Base-by-base conservation (phyloP, 2,329 filamentous ascomycete species). In the Chaetomiaceae sp. region DNA sequence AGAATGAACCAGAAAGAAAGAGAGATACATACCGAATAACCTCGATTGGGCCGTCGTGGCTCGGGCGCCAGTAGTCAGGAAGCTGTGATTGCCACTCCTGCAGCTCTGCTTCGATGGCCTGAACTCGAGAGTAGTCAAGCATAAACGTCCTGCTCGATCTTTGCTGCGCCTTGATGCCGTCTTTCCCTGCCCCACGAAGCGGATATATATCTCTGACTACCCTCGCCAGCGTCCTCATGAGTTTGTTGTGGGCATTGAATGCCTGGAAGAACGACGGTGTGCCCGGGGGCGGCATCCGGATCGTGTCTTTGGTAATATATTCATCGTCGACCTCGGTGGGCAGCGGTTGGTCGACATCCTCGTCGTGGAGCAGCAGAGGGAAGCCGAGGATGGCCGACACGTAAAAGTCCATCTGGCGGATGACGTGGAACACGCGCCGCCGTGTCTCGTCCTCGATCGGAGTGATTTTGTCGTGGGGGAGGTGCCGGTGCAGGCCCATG, bases 41-140 rank as follows among this genome's bases (percentile, higher is more conserved):
- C 61, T 91, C 83, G 30, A 84, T 79, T 1, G 85, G 77, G 0
- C 85, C 86, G 44, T 93, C 89, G 0, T 84, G 79, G 55, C 88
- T 89, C 1, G 90, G 90, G 54, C 86, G 85, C 68, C 96, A 82
- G 48, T 83, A 81, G 58, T 83, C 75, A 0, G 91, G 92, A 21
- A 99, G 68, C 47, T 74, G 71, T 54, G 83, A 78, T 42, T 81
- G 77, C 83, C 83, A 87, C 35, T 73, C 68, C 41, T 81, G 77
- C 43, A 88, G 69, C 47, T 85, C 80, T 5, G 71, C 66, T 63
- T 87, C 85, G 43, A 86, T 81, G 58, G 81, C 78, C 56, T 82
- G 79, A 54, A 87, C 82, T 43, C 77, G 75, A 1, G 76, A 69
- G 60, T 83, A 83, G 61, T 79, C 83, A 54, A 87, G 81, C 58